These are phyloP conservation scores for Arabidopsis hybrid DNA, from an alignment of 441 rosid species.

Conservation along the genomic window DNA sequence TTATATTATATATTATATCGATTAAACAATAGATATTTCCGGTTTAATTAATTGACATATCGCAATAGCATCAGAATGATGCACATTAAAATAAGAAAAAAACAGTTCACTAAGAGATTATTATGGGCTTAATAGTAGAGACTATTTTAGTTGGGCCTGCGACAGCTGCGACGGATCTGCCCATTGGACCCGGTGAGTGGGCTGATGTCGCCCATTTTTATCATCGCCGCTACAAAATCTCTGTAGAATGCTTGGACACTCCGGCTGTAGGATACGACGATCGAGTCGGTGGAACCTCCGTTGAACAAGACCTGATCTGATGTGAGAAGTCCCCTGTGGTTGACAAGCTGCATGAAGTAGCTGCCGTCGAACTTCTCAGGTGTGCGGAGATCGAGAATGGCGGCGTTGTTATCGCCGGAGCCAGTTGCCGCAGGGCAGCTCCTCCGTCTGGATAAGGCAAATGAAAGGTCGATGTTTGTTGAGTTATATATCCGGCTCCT, in stretches of 20 bases:
- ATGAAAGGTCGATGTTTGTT: slow-evolving; percentile 61
- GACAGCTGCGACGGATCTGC: slow-evolving; percentile 76
- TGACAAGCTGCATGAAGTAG: slow-evolving; percentile 66
- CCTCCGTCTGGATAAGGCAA: slow-evolving; percentile 53
- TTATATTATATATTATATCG: too few species aligned
- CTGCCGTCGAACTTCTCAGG: slow-evolving; percentile 66
- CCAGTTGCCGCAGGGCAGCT: slow-evolving; percentile 67
- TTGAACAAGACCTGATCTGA: slow-evolving; percentile 74
- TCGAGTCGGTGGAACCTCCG: slow-evolving; percentile 66
- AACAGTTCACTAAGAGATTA: too few species aligned
- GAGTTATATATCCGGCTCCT: slow-evolving; percentile 57
- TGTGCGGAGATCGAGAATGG: slow-evolving; percentile 69
- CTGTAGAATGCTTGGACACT: slow-evolving; percentile 52
- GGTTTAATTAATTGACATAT: too few species aligned
- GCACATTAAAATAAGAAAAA: too few species aligned
- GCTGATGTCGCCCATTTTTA: slow-evolving; percentile 80
- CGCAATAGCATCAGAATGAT: too few species aligned
- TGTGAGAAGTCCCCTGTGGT: slow-evolving; percentile 65
- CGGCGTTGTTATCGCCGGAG: slow-evolving; percentile 66
- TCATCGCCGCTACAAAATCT: slow-evolving; percentile 68
- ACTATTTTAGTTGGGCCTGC: slow-evolving; percentile 47
- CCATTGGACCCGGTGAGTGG: slow-evolving; percentile 79
- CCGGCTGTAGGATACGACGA: slow-evolving; percentile 56
- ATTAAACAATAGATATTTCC: too few species aligned
- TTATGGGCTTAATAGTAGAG: too few species aligned